Conservation (phyloP, 805 yeast species). For the Ogataea populi-albae region DNA sequence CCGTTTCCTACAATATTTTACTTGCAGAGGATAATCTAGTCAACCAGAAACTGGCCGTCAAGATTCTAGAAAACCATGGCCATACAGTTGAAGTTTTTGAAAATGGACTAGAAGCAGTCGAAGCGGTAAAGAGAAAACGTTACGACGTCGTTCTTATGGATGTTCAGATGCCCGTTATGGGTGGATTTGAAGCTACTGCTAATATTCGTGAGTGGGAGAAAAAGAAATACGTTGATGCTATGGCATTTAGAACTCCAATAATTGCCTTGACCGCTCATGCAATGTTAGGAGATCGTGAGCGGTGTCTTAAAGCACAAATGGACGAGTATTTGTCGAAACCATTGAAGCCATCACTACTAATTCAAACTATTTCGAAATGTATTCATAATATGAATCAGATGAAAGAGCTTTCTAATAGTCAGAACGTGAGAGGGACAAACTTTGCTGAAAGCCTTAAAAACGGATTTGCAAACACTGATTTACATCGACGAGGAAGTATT, state of each 20-base stretch:
- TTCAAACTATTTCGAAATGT: slow-evolving; percentile 83
- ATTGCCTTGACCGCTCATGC: slow-evolving; percentile 92
- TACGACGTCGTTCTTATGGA: slow-evolving; percentile 89
- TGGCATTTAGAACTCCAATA: slow-evolving; percentile 77
- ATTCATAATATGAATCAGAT: slow-evolving; percentile 66
- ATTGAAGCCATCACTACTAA: slow-evolving; percentile 73
- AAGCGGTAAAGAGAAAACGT: slow-evolving; percentile 62
- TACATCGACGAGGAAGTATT: slow-evolving; percentile 10
- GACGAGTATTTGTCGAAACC: slow-evolving; percentile 90
- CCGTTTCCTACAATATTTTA: slow-evolving; percentile 67
- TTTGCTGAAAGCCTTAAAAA: slow-evolving; percentile 36
- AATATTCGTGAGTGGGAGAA: slow-evolving; percentile 86
- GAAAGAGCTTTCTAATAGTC: slow-evolving; percentile 49
- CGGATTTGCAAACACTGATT: slow-evolving; percentile 18
- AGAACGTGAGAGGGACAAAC: slow-evolving; percentile 43
- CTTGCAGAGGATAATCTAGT: slow-evolving; percentile 87
- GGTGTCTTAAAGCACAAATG: slow-evolving; percentile 86
- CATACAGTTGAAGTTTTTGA: slow-evolving; percentile 83
- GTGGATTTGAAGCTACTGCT: slow-evolving; percentile 89
- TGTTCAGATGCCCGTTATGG: slow-evolving; percentile 95
- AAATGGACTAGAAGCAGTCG: slow-evolving; percentile 79
- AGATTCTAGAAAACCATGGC: slow-evolving; percentile 81
- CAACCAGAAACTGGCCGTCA: slow-evolving; percentile 82
- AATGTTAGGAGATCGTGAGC: slow-evolving; percentile 88
- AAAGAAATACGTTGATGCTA: slow-evolving; percentile 68